Base-by-base conservation (phyloP, 1,284 basidiomycete genomes). In the Lentinus polychrous region DNA sequence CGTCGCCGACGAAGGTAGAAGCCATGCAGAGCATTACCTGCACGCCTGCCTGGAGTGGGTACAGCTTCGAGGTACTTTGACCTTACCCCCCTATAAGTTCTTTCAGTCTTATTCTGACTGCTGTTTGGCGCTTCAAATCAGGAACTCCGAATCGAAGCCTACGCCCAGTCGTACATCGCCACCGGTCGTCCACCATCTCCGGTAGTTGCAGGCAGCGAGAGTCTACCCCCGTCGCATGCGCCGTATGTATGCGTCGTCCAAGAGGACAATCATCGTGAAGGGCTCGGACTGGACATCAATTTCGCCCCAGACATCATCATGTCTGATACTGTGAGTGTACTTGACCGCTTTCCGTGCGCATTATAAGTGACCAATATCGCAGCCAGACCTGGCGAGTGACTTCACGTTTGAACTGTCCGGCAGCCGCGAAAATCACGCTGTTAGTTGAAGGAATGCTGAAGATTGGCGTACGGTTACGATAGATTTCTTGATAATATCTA, bases 261-360 rank as follows among this genome's bases (percentile, higher is more conserved):
- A 12, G n/a, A 37, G 35, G 35, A 7, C 7, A 37, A 18, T 12
- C 6, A 15, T 4, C 35, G 14, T 4, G 18, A 35, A 15, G 34
- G 34, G 7, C 23, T 34, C 4, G 36, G 34, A 17, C 15, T 17
- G 22, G n/a, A 27, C 12, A 20, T 22, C n/a, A 36, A 31, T 23
- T 14, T 24, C 8, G 14, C 24, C 8, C 22, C 31, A 8, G 43
- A 45, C n/a, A 17, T 45, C 15, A n/a, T 23, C 4, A 45, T 45
- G 43, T 45, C 43, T 36, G 43, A 45, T 17, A 18, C 15, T 27
- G 43, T 45, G 18, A 12, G 42, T 43, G n/a, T 33, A 12, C 14
- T 6, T 15, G 18, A 6, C 7, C 18, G 5, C 35, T 4, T 6
- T 18, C 12, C 18, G 35, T 4, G 6, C 18, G 35, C 6, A 18